A percentile compares a stretch with the other conserved stretches of the same genome.
These are phyloP conservation scores for Mycotypha africana DNA, from an alignment of 371 early-diverging fungal species.

Conservation along the genomic window DNA sequence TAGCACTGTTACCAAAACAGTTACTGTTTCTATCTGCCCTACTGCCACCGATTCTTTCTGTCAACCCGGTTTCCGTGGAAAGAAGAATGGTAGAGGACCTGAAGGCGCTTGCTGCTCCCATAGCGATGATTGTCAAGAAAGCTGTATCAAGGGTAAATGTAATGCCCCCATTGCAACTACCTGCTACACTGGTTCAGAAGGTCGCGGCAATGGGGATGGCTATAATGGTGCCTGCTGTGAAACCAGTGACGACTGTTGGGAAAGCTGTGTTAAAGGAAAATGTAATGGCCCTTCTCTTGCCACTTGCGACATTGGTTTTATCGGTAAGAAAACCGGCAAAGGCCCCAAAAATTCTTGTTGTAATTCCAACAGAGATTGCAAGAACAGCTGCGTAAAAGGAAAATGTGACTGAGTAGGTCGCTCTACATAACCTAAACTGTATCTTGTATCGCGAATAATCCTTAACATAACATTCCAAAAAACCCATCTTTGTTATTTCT, in stretches of 20 bases:
- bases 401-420: slow-evolving; percentile 1
- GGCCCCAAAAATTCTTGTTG: slow-evolving; percentile 7
- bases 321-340: slow-evolving; percentile 3
- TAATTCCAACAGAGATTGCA: neutral
- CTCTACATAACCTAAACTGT: neutral
- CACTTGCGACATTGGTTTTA: slow-evolving; percentile 3
- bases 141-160: neutral
- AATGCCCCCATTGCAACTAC: neutral
- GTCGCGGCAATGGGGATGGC: neutral
- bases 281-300: slow-evolving; percentile 4
- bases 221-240: slow-evolving; percentile 6
- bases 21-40: neutral
- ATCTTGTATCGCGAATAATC: no score
- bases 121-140: slow-evolving; percentile 1
- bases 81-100: slow-evolving; percentile 1
- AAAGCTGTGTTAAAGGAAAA: slow-evolving; percentile 7
- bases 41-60: neutral
- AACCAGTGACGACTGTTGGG: slow-evolving; percentile 1
- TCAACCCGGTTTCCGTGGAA: neutral
- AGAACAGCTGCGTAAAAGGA: neutral
- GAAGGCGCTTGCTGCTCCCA: neutral
- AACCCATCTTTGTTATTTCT: no score
- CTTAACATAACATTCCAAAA: no score
- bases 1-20: neutral
- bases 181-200: neutral